Conservation (phyloP, 257 asterid genomes). For the Gentiana straminea region DNA sequence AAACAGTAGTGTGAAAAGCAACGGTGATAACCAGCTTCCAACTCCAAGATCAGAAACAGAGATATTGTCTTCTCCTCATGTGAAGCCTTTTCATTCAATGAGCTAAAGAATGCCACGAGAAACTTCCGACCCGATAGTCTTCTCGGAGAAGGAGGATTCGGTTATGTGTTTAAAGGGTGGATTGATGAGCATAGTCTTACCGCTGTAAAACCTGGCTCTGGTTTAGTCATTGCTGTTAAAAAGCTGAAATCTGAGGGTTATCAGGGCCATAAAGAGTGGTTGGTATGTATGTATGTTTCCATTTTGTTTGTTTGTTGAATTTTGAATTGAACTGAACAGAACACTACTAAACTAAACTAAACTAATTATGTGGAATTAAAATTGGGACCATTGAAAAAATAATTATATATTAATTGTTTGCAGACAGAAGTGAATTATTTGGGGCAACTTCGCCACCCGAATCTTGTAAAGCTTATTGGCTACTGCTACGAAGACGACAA, state of each 20-base stretch:
- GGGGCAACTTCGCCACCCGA: constrained; percentile 87
- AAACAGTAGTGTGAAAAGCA: constrained; percentile 49
- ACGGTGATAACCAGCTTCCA: constrained; percentile 42
- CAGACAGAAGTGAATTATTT: constrained; percentile 95
- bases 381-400: not conserved
- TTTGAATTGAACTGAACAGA: too few species aligned
- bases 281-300: constrained; percentile 69
- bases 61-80: constrained; percentile 64
- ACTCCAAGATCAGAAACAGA: constrained; percentile 89
- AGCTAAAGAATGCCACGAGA: constrained; percentile 72
- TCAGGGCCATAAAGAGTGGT: constrained; percentile 99
- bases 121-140: constrained; percentile 89
- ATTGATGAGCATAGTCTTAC: constrained; percentile 61
- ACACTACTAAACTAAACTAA: too few species aligned
- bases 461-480: constrained; percentile 88
- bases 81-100: constrained; percentile 72
- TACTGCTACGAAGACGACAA: constrained; percentile 86
- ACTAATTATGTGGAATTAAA: not conserved
- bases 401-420: constrained; percentile 8
- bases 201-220: constrained; percentile 76
- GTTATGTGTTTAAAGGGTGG: constrained; percentile 95
- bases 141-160: constrained; percentile 98
- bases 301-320: not conserved
- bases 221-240: constrained; percentile 91
- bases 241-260: constrained; percentile 91